These are phyloP conservation scores for Epichloe coenophiala DNA, from an alignment of 2,329 filamentous ascomycete species.

Conservation along the genomic window DNA sequence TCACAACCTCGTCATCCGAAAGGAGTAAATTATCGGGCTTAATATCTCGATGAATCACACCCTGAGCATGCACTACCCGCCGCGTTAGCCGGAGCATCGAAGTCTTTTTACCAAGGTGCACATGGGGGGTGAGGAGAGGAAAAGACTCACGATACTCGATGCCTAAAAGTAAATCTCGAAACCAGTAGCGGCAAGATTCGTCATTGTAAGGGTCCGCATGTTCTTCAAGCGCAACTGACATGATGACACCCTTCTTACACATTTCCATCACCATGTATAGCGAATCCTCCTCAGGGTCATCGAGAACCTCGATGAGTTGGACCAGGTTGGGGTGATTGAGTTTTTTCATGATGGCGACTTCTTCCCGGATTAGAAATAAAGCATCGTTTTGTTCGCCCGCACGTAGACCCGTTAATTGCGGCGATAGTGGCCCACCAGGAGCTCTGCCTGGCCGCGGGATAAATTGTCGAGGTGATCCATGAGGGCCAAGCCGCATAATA, in stretches of 20 bases:
- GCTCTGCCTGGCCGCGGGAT: slow-evolving; percentile 8
- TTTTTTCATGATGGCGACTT: slow-evolving; percentile 99
- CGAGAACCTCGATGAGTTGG: slow-evolving; percentile 80
- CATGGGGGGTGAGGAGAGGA: background rate
- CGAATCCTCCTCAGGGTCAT: slow-evolving; percentile 90
- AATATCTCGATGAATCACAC: slow-evolving; percentile 91
- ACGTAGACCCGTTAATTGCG: slow-evolving; percentile 15
- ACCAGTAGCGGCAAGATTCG: slow-evolving; percentile 79
- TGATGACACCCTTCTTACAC: slow-evolving; percentile 95
- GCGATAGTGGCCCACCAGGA: slow-evolving; percentile 10
- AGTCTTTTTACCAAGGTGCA: background rate
- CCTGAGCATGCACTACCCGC: slow-evolving; percentile 68
- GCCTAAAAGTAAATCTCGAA: slow-evolving; percentile 84
- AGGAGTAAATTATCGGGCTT: slow-evolving; percentile 94
- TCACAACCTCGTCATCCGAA: slow-evolving; percentile 83
- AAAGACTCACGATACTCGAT: slow-evolving; percentile 70
- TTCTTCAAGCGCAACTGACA: slow-evolving; percentile 87
- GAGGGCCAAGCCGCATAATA: slow-evolving; percentile 47
- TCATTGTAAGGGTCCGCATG: slow-evolving; percentile 68
- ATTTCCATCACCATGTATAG: slow-evolving; percentile 98
- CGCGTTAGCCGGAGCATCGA: slow-evolving; percentile 2
- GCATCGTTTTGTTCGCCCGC: slow-evolving; percentile 53
- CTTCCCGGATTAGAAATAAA: slow-evolving; percentile 79
- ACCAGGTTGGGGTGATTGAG: slow-evolving; percentile 92
- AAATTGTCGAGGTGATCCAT: slow-evolving; percentile 18